Conservation (phyloP, 345 rosid species). For the Dovyalis caffra region DNA sequence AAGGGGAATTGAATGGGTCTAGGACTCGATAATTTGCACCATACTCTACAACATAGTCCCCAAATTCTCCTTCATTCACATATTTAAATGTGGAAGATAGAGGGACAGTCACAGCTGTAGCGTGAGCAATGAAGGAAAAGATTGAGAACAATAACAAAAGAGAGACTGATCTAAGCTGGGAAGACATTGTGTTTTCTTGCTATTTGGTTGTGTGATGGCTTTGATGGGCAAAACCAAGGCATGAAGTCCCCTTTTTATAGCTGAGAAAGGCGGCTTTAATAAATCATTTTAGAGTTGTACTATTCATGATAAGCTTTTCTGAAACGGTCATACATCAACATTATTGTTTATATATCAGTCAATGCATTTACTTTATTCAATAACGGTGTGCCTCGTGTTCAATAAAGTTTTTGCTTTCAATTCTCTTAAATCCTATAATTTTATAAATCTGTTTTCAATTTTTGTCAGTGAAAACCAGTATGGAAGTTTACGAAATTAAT, state of each 20-base stretch:
- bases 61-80: slow-evolving; percentile 47
- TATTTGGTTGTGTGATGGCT: not conserved
- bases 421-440: too few species aligned
- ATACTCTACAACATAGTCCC: slow-evolving; percentile 35
- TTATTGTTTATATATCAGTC: too few species aligned
- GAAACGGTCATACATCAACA: too few species aligned
- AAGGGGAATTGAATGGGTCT: slow-evolving; percentile 32
- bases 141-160: slow-evolving; percentile 10
- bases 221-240: slow-evolving; percentile 12
- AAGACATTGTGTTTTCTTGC: not conserved
- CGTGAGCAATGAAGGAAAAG: slow-evolving; percentile 16
- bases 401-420: too few species aligned
- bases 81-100: slow-evolving; percentile 31
- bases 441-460: too few species aligned
- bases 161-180: not conserved
- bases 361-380: too few species aligned
- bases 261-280: not conserved
- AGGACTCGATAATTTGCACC: slow-evolving; percentile 32
- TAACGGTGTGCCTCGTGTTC: too few species aligned
- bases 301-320: too few species aligned
- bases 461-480: too few species aligned
- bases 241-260: slow-evolving; percentile 18
- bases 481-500: too few species aligned
- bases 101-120: slow-evolving; percentile 32
- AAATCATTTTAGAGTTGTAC: too few species aligned